Evolutionary conservation across 768 basidiomycete genomes (phyloP), one percentile per base, ranked within the genome.

Genomic region (Tylopilus felleus): DNA sequence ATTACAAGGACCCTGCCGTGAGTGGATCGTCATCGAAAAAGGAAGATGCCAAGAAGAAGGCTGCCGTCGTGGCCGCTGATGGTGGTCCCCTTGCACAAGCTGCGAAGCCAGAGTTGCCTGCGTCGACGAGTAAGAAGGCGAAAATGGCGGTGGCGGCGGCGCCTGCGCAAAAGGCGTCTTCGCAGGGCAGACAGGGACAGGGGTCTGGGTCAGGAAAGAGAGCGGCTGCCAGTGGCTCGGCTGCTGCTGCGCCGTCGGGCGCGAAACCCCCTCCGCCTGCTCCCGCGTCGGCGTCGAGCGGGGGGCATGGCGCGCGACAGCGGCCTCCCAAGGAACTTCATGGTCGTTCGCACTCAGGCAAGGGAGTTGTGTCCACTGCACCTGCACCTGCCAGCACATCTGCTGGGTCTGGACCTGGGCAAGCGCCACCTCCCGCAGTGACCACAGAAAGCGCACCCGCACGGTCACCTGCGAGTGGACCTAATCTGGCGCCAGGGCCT

Each of bases 1-100:
- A 88, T 65, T 86, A 87, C 72, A 85, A 84, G 64, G 83, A 83
- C 35, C 67, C 70, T 46, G 59, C 66, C 7, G 65, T 65, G 41
- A 66, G 64, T 4, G 60, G 65, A 2, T 46, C 64, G 12, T 40
- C 66, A 23, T 64, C 70, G 8, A 70, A 71, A 65, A 76, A 75
- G 53, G 74, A 74, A 21, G 77, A 75, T 2, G 64, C 53, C 4
- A 75, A 72, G 65, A 73, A 74, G 65, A 73, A 72, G 56, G 64
- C 62, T 2, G 60, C 47, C 0, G 25, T 1, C 51, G 42, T 39
- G 38, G 38, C 13, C n/a, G n/a, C n/a, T n/a, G n/a, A n/a, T n/a
- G n/a, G n/a, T n/a, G n/a, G n/a, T n/a, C n/a, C n/a, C n/a, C n/a
- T n/a, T n/a, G n/a, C n/a, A n/a, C n/a, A n/a, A n/a, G 49, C 62